These are phyloP conservation scores for Podila verticillata DNA, from an alignment of 192 early-diverging fungal species.

Conservation along the genomic window DNA sequence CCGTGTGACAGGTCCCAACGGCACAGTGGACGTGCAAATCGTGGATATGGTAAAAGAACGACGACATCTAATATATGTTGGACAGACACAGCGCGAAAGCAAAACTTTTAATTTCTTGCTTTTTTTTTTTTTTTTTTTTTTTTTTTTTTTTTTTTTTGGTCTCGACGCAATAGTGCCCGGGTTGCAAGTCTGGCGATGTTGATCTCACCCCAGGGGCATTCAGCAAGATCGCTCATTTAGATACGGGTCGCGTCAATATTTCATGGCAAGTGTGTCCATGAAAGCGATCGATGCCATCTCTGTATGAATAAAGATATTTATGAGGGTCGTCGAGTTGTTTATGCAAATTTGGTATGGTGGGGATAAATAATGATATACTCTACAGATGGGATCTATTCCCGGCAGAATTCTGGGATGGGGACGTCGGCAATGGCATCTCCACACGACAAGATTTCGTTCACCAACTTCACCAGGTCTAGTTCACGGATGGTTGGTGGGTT, in stretches of 20 bases:
- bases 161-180: conserved; percentile 35
- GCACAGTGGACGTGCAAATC: conserved; percentile 58
- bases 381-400: neutral
- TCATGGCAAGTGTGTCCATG: conserved; percentile 41
- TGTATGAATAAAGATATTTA: too few species aligned
- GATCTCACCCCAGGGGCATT: conserved; percentile 51
- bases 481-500: conserved; percentile 72
- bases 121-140: neutral
- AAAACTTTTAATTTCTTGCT: neutral
- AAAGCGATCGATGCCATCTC: neutral
- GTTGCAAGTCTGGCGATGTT: conserved; percentile 48
- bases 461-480: conserved; percentile 56
- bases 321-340: too few species aligned
- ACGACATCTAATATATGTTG: too few species aligned
- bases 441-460: conserved; percentile 66
- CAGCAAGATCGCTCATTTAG: conserved; percentile 38
- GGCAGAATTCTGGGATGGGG: conserved; percentile 32
- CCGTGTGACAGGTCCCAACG: conserved; percentile 57
- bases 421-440: conserved; percentile 32
- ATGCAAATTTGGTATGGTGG: too few species aligned
- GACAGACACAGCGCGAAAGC: too few species aligned
- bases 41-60: conserved; percentile 60
- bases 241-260: conserved; percentile 39
- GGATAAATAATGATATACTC: neutral
- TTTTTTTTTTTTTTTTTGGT: neutral